Percentiles rank a stretch among this genome's conserved stretches.
Conservation (phyloP, 2,329 filamentous ascomycete species). For the Ascochyta koolunga region DNA sequence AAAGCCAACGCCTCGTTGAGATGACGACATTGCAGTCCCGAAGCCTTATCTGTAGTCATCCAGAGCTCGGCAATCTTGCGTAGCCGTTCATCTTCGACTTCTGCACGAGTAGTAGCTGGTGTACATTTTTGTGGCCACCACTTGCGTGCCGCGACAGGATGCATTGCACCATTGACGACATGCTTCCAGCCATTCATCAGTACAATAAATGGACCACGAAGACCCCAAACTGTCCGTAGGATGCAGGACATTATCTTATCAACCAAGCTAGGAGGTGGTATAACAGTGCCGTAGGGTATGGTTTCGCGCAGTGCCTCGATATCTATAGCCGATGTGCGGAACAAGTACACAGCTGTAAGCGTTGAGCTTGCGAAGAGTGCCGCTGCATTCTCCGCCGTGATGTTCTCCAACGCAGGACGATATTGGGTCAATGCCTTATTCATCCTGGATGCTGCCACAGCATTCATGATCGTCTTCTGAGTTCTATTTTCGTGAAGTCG, state of each 20-base stretch:
- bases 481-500: constrained; percentile 41
- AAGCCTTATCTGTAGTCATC: constrained; percentile 22
- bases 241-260: constrained; percentile 37
- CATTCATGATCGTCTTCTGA: constrained; percentile 33
- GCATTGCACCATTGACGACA: constrained; percentile 36
- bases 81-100: constrained; percentile 38
- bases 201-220: constrained; percentile 40
- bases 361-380: constrained; percentile 48
- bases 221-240: constrained; percentile 35
- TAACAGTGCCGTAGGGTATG: constrained; percentile 23
- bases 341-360: constrained; percentile 43
- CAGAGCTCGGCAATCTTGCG: constrained; percentile 34
- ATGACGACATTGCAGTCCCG: constrained; percentile 19
- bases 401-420: constrained; percentile 36
- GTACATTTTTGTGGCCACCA: constrained; percentile 42
- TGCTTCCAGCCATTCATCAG: constrained; percentile 41
- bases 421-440: constrained; percentile 42
- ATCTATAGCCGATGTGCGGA: constrained; percentile 40
- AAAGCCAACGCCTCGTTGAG: constrained; percentile 32
- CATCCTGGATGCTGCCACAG: constrained; percentile 41
- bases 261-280: constrained; percentile 27
- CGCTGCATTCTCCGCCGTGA: constrained; percentile 51
- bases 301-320: constrained; percentile 37
- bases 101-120: constrained; percentile 32
- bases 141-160: constrained; percentile 33